Evolutionary conservation across 2,329 filamentous ascomycete genomes (phyloP), one percentile per base, ranked within the genome.

Genomic region (Tolypocladium nubicola): DNA sequence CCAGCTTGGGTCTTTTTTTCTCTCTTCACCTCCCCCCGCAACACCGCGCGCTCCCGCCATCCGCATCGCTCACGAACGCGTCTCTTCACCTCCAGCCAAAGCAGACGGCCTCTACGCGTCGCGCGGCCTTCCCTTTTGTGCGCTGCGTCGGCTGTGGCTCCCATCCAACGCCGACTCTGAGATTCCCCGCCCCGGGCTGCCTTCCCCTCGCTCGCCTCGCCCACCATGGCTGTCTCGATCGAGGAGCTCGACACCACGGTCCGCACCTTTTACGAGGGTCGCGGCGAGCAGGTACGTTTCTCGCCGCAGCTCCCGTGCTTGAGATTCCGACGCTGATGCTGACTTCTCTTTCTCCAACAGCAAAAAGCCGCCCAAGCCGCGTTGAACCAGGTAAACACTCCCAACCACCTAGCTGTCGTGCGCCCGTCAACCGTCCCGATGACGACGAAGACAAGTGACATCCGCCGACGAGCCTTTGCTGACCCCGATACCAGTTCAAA

Each of bases 221-320:
- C 57, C 65, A 77, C 71, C 73, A 87, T 87, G 84, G 79, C 84
- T 72, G 78, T 83, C 72, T 79, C 88, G 69, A 93, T 99, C 75
- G 85, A 88, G 75, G 94, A 99, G 85, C 86, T 99, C 79, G 94
- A 99, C 84, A 87, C 82, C 75, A 94, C 91, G 65, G 93, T 97
- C 81, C 92, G 89, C 73, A 86, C 90, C 79, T 97, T 99, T 77
- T 99, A 96, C 71, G 93, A 97, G 78, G 92, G 92, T 72, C 89
- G 93, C 74, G 94, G 94, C 67, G 90, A 97, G 61, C 84, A 91
- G 80, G 91, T 96, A 80, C 68, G 86, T 76, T 61, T 56, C 13
- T n/a, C 23, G 30, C 56, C 11, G 33, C 21, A 35, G 43, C 26
- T 49, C 21, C 45, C 38, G 39, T 21, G 26, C 41, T 21, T 10